phyloP scores from a whole-genome alignment of 1,284 basidiomycete genomes.

The Abortiporus biennis region DNA sequence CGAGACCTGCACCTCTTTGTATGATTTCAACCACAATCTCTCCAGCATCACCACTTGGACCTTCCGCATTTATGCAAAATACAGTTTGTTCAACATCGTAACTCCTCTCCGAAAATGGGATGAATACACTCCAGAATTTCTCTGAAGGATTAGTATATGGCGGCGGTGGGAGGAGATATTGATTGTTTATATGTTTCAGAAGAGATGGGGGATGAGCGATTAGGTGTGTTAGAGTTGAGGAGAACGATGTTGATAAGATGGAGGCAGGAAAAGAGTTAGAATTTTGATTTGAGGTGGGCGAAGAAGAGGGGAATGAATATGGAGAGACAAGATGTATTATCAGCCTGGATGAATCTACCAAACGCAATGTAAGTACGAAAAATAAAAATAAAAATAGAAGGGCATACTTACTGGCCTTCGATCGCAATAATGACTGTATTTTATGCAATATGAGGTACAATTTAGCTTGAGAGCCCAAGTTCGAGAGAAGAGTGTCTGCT shows the following conservation, averaged over 20 bases:
- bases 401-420: conserved; percentile 38
- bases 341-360: conserved; percentile 55
- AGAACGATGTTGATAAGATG: no score
- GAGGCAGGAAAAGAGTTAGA: no score
- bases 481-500: conserved; percentile 52
- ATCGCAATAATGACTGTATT: conserved; percentile 35
- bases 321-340: no score
- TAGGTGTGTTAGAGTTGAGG: conserved; percentile 58
- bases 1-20: conserved; percentile 30
- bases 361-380: conserved; percentile 4
- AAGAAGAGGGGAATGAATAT: conserved; percentile 46
- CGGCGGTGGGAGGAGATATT: conserved; percentile 57
- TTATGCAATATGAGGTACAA: conserved; percentile 45
- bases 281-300: conserved; percentile 52
- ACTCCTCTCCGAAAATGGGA: conserved; percentile 55
- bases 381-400: conserved; percentile 2
- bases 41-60: conserved; percentile 31
- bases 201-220: conserved; percentile 62
- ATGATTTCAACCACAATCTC: conserved; percentile 65
- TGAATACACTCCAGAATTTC: conserved; percentile 73
- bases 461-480: conserved; percentile 48
- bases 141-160: conserved; percentile 53
- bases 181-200: conserved; percentile 54
- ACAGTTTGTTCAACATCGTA: conserved; percentile 57
- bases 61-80: conserved; percentile 48